Percentiles rank a stretch among this genome's conserved stretches.
Evolutionary conservation across 495 filamentous ascomycete genomes (phyloP).

Genomic region (Amniculicola lignicola): DNA sequence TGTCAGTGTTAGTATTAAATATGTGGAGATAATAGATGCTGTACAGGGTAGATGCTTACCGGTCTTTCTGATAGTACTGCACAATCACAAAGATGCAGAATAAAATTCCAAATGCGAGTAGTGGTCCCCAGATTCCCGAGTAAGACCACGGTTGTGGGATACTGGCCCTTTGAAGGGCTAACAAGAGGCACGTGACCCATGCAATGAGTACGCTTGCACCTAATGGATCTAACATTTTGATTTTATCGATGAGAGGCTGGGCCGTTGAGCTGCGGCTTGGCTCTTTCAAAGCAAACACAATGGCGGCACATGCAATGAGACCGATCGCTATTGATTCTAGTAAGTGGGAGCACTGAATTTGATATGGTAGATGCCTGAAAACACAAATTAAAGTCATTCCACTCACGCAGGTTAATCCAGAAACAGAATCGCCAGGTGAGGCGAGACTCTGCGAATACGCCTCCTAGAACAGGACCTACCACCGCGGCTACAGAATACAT

Average conservation of each 20-base stretch:
- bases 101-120: conserved; percentile 65
- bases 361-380: conserved; percentile 52
- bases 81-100: conserved; percentile 57
- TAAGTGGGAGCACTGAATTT: too few relatives aligned
- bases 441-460: conserved; percentile 37
- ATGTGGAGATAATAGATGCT: background rate
- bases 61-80: conserved; percentile 63
- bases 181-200: conserved; percentile 63
- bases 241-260: conserved; percentile 42
- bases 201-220: conserved; percentile 69
- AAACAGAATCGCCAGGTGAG: conserved; percentile 79
- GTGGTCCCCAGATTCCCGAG: conserved; percentile 64
- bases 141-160: conserved; percentile 61
- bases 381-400: conserved; percentile 55
- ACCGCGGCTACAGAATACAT: conserved; percentile 75
- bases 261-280: conserved; percentile 35
- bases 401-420: conserved; percentile 62
- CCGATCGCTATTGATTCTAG: background rate
- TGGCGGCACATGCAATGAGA: background rate
- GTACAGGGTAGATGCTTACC: background rate
- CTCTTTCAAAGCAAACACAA: background rate
- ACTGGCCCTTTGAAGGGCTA: conserved; percentile 85
- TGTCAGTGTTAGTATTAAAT: conserved; percentile 17
- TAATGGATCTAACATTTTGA: conserved; percentile 34
- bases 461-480: conserved; percentile 37